Evolutionary conservation across 2,329 filamentous ascomycete species (phyloP), one percentile per base, ranked within the genome.

Genomic region (Drechslera avenae): DNA sequence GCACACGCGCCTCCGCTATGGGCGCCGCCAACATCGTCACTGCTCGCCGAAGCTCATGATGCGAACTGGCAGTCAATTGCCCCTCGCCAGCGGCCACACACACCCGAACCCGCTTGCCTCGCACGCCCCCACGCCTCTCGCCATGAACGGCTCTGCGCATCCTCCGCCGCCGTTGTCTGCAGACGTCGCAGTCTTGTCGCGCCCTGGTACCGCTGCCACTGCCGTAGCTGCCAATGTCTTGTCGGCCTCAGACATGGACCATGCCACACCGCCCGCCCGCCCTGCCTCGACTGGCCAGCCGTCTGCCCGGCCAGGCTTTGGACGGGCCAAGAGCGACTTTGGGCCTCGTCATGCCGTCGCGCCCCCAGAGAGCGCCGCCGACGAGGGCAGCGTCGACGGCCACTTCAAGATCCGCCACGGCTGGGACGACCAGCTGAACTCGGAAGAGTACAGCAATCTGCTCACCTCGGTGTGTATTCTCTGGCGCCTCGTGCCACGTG

Each of bases 381-480:
- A 74, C 49, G 76, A 77, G 32, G 63, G 66, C 33, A 78, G 77
- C 31, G 75, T 75, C 31, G 82, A 82, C 55, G 81, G 78, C 58
- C 76, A 79, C 56, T 82, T 80, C 69, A 72, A 80, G 56, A 83
- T 87, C 72, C 84, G 92, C 40, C 92, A 97, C 76, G 92, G 92
- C 39, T 97, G 94, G 78, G 91, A 96, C 69, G 89, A 92, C 62
- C 91, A 96, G 73, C 91, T 96, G 71, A 89, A 91, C 68, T 95
- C 89, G 4, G 89, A 91, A 62, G 91, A 96, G 68, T 92, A 95
- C 66, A 88, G 95, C 63, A 88, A 89, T 50, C 83, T 91, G 60
- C 80, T 96, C 57, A 90, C 89, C 44, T 91, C 88, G 70, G n/a
- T n/a, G n/a, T n/a, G n/a, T n/a, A n/a, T n/a, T n/a, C n/a, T n/a